Evolutionary conservation across 1,284 basidiomycete species (phyloP).

Genomic region (Abortiporus biennis): DNA sequence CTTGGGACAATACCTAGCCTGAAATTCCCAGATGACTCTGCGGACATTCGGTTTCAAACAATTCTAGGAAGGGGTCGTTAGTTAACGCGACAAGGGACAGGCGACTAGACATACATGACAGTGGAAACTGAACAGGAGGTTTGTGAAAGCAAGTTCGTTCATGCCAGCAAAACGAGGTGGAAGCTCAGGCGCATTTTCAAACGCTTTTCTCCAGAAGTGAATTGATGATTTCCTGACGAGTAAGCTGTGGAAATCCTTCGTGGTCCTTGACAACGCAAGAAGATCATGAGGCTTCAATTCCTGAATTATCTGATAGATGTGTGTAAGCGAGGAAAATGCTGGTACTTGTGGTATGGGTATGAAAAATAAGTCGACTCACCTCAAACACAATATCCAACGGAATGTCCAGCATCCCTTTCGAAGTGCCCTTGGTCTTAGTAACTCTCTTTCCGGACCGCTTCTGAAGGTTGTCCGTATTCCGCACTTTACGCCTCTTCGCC

Average conservation of each 20-base stretch:
- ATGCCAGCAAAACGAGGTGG: conserved; percentile 10
- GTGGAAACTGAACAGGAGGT: neutral
- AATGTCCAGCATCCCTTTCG: no score
- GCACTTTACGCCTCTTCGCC: no score
- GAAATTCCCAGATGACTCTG: neutral
- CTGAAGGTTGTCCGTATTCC: no score
- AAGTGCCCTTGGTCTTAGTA: no score
- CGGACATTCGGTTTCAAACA: neutral
- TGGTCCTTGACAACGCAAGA: conserved; percentile 33
- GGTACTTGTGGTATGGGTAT: no score
- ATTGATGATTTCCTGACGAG: conserved; percentile 30
- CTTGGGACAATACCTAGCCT: neutral
- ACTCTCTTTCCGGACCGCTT: no score
- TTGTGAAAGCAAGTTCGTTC: neutral
- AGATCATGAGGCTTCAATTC: conserved; percentile 41
- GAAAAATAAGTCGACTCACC: no score
- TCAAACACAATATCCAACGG: no score
- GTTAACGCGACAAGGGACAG: neutral
- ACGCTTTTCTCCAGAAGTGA: conserved; percentile 35
- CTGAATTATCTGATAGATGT: conserved; percentile 34
- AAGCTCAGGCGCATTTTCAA: conserved; percentile 11
- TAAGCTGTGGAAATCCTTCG: conserved; percentile 27
- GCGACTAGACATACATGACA: neutral
- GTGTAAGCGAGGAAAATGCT: no score
- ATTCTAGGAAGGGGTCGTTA: neutral